phyloP scores from a whole-genome alignment of 345 rosid species.

The Syzygium aromaticum region DNA sequence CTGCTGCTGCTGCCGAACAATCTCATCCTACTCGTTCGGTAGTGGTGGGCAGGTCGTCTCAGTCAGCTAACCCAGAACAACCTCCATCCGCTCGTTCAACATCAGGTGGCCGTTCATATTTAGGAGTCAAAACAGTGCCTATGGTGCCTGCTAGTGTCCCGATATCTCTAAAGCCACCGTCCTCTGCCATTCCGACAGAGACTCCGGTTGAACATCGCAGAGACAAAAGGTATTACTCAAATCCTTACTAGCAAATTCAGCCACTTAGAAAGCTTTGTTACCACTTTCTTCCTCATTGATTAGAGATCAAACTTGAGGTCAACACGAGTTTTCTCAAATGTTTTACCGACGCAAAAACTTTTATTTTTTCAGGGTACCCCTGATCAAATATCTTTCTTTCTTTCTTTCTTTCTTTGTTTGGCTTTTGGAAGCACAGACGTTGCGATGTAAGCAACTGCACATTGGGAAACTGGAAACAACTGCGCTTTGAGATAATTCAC shows the following conservation, averaged over 20 bases:
- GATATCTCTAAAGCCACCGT: conserved; percentile 46
- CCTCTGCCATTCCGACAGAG: conserved; percentile 31
- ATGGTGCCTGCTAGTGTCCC: conserved; percentile 44
- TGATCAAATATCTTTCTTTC: background rate
- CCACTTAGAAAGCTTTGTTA: background rate
- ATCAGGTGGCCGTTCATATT: conserved; percentile 28
- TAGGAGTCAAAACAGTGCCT: conserved; percentile 28
- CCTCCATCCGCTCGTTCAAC: conserved; percentile 33
- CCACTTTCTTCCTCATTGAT: background rate
- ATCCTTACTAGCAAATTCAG: background rate
- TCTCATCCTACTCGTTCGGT: background rate
- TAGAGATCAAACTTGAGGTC: background rate
- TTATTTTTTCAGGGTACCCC: background rate
- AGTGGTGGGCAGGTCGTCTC: conserved; percentile 24
- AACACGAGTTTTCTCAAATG: background rate
- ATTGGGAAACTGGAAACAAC: background rate
- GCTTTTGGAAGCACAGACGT: background rate
- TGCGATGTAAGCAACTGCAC: background rate
- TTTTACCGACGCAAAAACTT: background rate
- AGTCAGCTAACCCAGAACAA: conserved; percentile 24
- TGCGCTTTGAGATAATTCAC: background rate
- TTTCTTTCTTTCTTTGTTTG: background rate
- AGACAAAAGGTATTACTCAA: conserved; percentile 46
- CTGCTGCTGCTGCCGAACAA: background rate
- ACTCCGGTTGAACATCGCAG: conserved; percentile 25